Evolutionary conservation across 345 rosid genomes (phyloP).

Genomic region (Capsella bursapastoris): DNA sequence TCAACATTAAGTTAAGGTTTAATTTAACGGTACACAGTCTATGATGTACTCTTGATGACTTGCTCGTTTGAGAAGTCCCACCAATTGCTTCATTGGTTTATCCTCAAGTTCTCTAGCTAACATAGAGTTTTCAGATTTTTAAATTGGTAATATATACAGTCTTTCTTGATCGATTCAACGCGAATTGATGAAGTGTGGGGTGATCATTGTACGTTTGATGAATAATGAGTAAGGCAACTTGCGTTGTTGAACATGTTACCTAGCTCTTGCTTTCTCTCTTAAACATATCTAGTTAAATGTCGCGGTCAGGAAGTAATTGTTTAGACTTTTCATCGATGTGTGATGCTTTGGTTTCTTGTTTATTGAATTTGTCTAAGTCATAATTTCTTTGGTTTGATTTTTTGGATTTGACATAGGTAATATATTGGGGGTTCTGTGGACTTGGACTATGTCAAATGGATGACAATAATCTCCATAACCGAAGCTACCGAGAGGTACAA

Average conservation of each 20-base stretch:
- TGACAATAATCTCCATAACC: too few relatives aligned
- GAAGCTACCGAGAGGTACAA: too few relatives aligned
- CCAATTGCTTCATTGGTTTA: constrained; percentile 9
- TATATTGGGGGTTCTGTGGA: too few relatives aligned
- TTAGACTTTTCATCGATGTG: constrained; percentile 23
- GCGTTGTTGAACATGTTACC: constrained; percentile 12
- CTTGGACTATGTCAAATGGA: too few relatives aligned
- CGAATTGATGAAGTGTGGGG: background rate
- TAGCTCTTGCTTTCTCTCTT: background rate
- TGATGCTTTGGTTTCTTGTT: background rate
- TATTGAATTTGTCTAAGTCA: constrained; percentile 31
- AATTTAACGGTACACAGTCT: background rate
- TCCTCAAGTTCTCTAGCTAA: background rate
- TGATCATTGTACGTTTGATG: background rate
- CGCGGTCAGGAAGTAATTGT: background rate
- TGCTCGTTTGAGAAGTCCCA: background rate
- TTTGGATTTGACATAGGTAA: constrained; percentile 20
- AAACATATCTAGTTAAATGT: background rate
- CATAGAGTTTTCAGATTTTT: background rate
- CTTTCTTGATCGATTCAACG: constrained; percentile 32
- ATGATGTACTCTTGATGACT: background rate
- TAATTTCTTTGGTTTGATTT: constrained; percentile 4
- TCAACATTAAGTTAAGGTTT: background rate
- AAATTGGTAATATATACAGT: background rate
- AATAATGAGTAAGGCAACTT: background rate